Evolutionary conservation across 2,329 filamentous ascomycete species (phyloP).

Genomic region (Stachybotrys chartarum): DNA sequence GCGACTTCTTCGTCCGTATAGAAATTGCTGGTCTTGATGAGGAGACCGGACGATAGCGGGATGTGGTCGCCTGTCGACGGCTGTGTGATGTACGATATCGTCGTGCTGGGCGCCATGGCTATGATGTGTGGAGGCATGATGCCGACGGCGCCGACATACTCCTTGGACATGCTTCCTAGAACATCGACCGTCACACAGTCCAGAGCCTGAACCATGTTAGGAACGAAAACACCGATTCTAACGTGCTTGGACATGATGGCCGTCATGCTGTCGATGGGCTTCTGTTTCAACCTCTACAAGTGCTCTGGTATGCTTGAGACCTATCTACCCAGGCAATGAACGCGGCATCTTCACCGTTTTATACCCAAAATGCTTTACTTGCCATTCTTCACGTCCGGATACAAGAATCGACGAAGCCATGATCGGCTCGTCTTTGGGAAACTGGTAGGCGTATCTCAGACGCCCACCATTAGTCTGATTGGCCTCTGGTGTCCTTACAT

Average conservation of each 20-base stretch:
- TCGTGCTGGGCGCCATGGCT: constrained; percentile 33
- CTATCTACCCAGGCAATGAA: too few species aligned
- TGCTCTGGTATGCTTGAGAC: too few species aligned
- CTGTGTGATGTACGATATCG: constrained; percentile 39
- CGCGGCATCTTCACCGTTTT: background rate
- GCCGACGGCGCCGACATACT: constrained; percentile 30
- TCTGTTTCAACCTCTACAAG: too few species aligned
- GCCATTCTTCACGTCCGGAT: background rate
- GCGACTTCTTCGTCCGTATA: constrained; percentile 37
- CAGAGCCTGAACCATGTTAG: constrained; percentile 37
- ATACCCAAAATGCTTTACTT: background rate
- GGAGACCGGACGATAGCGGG: constrained; percentile 31
- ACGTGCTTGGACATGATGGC: constrained; percentile 16
- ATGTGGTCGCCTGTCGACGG: constrained; percentile 27
- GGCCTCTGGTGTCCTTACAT: background rate
- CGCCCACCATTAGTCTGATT: background rate
- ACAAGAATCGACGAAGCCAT: background rate
- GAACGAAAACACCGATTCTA: constrained; percentile 44
- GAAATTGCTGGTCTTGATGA: constrained; percentile 33
- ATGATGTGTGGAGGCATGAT: constrained; percentile 27
- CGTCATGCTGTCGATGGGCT: background rate
- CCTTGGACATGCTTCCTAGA: constrained; percentile 35
- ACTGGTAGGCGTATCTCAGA: background rate
- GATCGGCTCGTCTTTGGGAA: background rate
- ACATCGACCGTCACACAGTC: constrained; percentile 45